Evolutionary conservation across 371 early-diverging fungal genomes (phyloP), one percentile per base, ranked within the genome.

Genomic region (Ordospora colligata): DNA sequence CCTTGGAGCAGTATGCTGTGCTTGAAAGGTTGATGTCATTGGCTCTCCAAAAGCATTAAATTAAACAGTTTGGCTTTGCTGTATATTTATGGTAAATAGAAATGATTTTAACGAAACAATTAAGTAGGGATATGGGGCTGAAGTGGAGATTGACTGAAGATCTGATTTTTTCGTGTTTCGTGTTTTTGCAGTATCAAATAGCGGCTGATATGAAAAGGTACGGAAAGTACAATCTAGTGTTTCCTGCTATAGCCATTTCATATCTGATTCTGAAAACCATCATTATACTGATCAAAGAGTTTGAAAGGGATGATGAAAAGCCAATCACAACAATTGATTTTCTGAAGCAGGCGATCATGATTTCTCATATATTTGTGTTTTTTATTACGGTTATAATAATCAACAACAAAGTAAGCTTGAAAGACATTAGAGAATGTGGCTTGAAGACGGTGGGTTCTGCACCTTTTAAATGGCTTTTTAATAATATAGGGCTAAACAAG

Each of bases 21-120:
- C 19, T 58, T n/a, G 58, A 58, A 40, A 27, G 58, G 14, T 10
- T 58, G 14, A 40, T 58, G 19, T 58, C 58, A n/a, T 17, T 58
- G 14, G 58, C 40, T 58, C 25, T 58, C 27, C 58, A 58, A 17
- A 58, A 58, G 58, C 58, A 58, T 58, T 58, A 58, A 58, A 58
- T n/a, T 58, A 27, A n/a, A 14, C 37, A 58, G 6, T 0, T 40
- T n/a, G 10, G 25, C 58, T 40, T 37, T 37, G 58, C 17, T 58
- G 27, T 58, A n/a, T 37, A 3, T 14, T 27, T 53, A 53, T 3
- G 10, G 53, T n/a, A 12, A 7, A 47, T 47, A 7, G n/a, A 47
- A 19, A 12, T 47, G n/a, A 47, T n/a, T 19, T 47, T 47, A 2
- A 12, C 1, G 12, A n/a, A 12, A 1, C 19, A 47, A 47, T 47